A percentile compares a stretch with the other conserved stretches of the same genome.
Conservation (phyloP, 495 filamentous ascomycete species). For the Pseudoneurospora amorphoporcata region DNA sequence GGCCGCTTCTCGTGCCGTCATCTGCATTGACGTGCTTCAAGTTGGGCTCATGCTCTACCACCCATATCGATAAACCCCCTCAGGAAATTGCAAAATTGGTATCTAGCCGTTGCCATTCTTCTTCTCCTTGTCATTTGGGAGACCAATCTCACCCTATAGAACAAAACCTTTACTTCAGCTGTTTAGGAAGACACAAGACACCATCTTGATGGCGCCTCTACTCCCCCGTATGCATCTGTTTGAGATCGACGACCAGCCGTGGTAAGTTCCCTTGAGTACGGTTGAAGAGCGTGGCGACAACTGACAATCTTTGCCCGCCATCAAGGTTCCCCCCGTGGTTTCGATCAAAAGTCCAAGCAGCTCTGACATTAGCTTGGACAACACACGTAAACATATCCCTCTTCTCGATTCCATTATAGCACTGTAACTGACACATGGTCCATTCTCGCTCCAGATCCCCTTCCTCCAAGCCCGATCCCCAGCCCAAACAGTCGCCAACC, state of each 20-base stretch:
- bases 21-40: background rate
- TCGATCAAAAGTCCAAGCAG: conserved; percentile 40
- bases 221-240: conserved; percentile 45
- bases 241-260: conserved; percentile 45
- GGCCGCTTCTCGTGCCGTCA: background rate
- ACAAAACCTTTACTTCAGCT: background rate
- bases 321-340: conserved; percentile 44
- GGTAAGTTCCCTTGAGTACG: conserved; percentile 23
- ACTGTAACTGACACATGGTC: background rate
- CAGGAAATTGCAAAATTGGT: background rate
- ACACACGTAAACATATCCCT: conserved; percentile 11
- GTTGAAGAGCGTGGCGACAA: background rate
- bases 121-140: background rate
- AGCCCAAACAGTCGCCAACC: conserved; percentile 34
- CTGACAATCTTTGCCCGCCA: background rate
- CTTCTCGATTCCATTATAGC: background rate
- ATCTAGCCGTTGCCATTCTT: background rate
- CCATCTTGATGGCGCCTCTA: conserved; percentile 39
- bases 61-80: background rate
- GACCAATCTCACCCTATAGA: background rate
- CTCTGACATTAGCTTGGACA: conserved; percentile 42
- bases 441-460: conserved; percentile 18
- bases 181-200: background rate
- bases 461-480: conserved; percentile 36
- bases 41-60: background rate